A percentile compares a stretch with the other conserved stretches of the same genome.
Conservation (phyloP, 179 eudicot species). For the Gypsophila paniculata region DNA sequence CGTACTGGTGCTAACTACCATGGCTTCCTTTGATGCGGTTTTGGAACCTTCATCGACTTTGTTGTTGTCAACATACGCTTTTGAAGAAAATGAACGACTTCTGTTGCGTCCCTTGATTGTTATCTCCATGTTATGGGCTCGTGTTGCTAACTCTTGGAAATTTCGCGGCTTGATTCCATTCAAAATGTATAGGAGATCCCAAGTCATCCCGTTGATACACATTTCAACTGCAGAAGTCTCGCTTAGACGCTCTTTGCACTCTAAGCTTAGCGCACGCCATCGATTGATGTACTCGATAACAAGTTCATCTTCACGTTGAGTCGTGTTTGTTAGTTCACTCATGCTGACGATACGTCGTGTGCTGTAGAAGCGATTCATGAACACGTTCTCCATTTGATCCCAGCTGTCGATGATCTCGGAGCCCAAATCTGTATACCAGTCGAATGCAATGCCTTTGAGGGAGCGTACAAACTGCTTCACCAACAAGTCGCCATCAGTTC, state of each 20-base stretch:
- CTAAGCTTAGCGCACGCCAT: neutral
- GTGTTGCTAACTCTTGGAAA: neutral
- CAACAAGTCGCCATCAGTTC: too few species aligned
- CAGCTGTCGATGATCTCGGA: too few species aligned
- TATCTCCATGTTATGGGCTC: constrained; percentile 16
- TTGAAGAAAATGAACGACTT: neutral
- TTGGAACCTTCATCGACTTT: neutral
- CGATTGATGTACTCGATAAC: neutral
- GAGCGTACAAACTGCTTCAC: too few species aligned
- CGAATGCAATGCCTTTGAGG: too few species aligned
- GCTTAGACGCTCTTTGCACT: neutral
- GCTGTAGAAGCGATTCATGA: neutral
- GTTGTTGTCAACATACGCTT: neutral
- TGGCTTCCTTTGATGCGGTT: neutral
- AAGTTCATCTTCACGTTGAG: constrained; percentile 10
- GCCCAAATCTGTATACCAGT: too few species aligned
- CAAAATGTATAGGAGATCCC: neutral
- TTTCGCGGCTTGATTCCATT: neutral
- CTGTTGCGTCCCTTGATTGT: neutral
- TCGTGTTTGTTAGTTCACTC: neutral
- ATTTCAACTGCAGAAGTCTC: neutral
- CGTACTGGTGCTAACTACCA: neutral
- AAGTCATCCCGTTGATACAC: constrained; percentile 1
- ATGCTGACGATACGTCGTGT: constrained; percentile 6
- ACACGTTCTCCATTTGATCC: neutral